Evolutionary conservation across 768 basidiomycete genomes (phyloP), one percentile per base, ranked within the genome.

Genomic region (Coprinopsis cinerea): DNA sequence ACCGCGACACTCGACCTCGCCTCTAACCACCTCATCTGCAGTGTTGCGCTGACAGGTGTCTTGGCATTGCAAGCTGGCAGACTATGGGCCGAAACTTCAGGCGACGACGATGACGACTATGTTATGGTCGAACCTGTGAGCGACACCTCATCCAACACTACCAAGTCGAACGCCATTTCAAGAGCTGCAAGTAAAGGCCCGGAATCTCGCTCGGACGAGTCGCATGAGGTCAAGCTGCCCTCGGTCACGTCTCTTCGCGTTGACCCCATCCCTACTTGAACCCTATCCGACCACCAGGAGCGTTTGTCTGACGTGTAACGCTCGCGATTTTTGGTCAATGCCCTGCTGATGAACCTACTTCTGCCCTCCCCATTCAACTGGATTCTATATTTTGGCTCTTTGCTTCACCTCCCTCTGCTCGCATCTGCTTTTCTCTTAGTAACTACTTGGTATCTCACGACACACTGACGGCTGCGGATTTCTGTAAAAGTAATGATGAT

Each of bases 31-130:
- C 84, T 92, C 60, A 79, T 92, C 51, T 91, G 87, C 71, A 87
- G 86, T 61, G 90, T 92, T 41, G 87, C 88, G 0, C 76, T 92
- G 48, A 92, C 90, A 0, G 90, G 90, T n/a, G 85, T 92, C 23
- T 70, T 92, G 27, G 79, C 82, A 7, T 75, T 92, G 22, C 90
- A 92, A 68, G 88, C 88, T 0, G 86, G 85, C 39, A 78, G 89
- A 37, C 85, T 82, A 70, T 92, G 88, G 88, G 87, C 85, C 2
- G 90, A 92, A 61, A 78, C 77, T 25, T 73, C 82, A 14, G 87
- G 89, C 53, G 81, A 81, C 26, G 78, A 78, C 28, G 79, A 79
- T 20, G 77, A 77, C 13, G 64, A 69, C 18, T 61, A 60, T 32
- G 59, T 63, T 22, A 48, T 66, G 14, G 61, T 59, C 24, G 65